Evolutionary conservation across 2,329 filamentous ascomycete species (phyloP), one percentile per base, ranked within the genome.

Genomic region (Cladosporium cucumerinum): DNA sequence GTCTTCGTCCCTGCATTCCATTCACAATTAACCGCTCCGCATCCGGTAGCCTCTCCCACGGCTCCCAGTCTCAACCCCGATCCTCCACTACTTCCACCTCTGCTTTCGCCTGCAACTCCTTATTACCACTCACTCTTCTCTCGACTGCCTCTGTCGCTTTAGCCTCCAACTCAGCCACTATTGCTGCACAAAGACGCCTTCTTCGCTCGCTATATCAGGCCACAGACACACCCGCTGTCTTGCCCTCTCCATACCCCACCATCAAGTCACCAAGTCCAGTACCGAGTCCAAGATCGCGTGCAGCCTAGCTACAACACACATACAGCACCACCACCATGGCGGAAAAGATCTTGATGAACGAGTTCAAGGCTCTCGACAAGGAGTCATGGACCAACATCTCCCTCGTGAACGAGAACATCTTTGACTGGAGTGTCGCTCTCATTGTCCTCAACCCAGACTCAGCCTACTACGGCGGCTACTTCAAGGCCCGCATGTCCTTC

Each of bases 341-440:
- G 39, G 89, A 93, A 79, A 88, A 92, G 73, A 89, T 96, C 60
- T 84, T 98, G 64, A 92, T 96, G 90, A 90, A 90, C 71, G 94
- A 98, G 82, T 88, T 92, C 80, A 89, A 90, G 78, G 84, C 86
- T 52, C 85, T 98, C 48, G 84, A 87, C 63, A 93, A 95, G 78
- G 93, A 97, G 83, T 92, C 92, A 76, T 99, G 94, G 94, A 90
- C 96, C 21, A 87, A 94, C 72, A 92, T 97, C 70, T 90, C 95
- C 86, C 83, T 93, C 39, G 86, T 92, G 69, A 86, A 93, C 72
- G 85, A 88, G n/a, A 92, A 95, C 76, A 87, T 98, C 67, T 89
- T 96, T 75, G 85, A 88, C 69, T 98, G 95, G 94, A 88, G 87
- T 66, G 82, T 98, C 57, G 93, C 90, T 3, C 86, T 99, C 65